A percentile compares a stretch with the other conserved stretches of the same genome.
Evolutionary conservation across 176 grass and related monocot species (phyloP).

Genomic region (Canna indica): DNA sequence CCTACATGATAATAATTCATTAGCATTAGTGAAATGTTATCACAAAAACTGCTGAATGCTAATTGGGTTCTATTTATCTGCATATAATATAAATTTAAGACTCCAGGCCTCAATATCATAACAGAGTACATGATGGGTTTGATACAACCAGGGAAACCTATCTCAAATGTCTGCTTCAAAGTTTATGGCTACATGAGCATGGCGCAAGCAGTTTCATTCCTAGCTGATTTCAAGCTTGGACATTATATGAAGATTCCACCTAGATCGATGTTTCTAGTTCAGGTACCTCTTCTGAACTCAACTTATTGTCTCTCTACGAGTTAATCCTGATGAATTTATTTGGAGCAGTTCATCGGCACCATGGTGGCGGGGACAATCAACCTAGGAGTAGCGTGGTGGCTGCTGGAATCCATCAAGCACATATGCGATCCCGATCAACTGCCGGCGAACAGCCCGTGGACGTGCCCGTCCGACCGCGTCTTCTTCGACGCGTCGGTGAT

Average conservation of each 20-base stretch:
- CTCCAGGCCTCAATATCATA: constrained; percentile 68
- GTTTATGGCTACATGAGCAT: constrained; percentile 96
- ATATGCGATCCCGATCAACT: constrained; percentile 57
- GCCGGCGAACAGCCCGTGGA: constrained; percentile 73
- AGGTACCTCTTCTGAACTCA: constrained; percentile 28
- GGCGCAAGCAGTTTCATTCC: constrained; percentile 76
- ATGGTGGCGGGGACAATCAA: constrained; percentile 57
- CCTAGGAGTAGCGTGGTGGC: constrained; percentile 65
- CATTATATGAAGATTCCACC: constrained; percentile 97
- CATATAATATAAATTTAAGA: constrained; percentile 15
- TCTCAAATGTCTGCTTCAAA: constrained; percentile 94
- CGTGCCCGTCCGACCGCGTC: constrained; percentile 65
- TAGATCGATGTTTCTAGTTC: constrained; percentile 87
- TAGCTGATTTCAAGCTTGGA: constrained; percentile 81
- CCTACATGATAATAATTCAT: background rate
- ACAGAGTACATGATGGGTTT: constrained; percentile 71
- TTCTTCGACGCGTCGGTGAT: constrained; percentile 95
- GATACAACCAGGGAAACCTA: constrained; percentile 68
- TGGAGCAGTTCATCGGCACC: constrained; percentile 51
- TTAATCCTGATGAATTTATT: background rate
- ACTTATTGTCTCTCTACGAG: too few species aligned
- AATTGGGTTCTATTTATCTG: background rate
- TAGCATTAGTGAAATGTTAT: too few species aligned
- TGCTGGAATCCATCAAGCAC: constrained; percentile 58
- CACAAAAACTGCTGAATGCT: background rate